Percentiles rank a stretch among this genome's conserved stretches.
Conservation (phyloP, 495 filamentous ascomycete genomes). For the Pyrenopolyporus hunteri region DNA sequence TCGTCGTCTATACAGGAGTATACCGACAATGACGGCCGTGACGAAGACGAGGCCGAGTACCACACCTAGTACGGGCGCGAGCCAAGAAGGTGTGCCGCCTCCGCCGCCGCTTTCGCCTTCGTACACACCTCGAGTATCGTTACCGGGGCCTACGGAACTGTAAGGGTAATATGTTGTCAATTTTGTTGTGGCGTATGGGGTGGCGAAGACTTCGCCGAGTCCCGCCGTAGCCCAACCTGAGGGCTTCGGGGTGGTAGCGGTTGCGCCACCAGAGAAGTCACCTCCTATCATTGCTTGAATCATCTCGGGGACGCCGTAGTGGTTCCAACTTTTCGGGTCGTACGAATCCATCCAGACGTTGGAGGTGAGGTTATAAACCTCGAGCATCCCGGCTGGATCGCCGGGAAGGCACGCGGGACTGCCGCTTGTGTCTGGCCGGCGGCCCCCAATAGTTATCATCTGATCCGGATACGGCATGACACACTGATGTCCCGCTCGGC, state of each 20-base stretch:
- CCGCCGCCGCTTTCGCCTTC: conserved; percentile 16
- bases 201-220: conserved; percentile 60
- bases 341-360: conserved; percentile 64
- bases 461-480: conserved; percentile 73
- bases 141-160: conserved; percentile 33
- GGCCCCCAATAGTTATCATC: conserved; percentile 74
- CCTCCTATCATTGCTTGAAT: conserved; percentile 67
- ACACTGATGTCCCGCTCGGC: conserved; percentile 68
- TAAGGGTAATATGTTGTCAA: conserved; percentile 69
- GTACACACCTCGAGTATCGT: conserved; percentile 43
- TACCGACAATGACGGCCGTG: conserved; percentile 55
- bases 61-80: conserved; percentile 70
- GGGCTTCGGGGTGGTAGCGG: conserved; percentile 52
- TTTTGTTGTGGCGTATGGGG: conserved; percentile 61
- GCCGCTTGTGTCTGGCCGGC: conserved; percentile 30
- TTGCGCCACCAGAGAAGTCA: conserved; percentile 64
- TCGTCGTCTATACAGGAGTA: conserved; percentile 62
- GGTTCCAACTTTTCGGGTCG: conserved; percentile 60
- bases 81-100: conserved; percentile 62
- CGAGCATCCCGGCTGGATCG: conserved; percentile 52
- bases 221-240: conserved; percentile 57
- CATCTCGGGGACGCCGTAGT: conserved; percentile 67
- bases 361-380: conserved; percentile 69
- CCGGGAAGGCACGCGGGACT: conserved; percentile 54
- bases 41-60: conserved; percentile 67